phyloP scores from a whole-genome alignment of 2,329 filamentous ascomycete species.

The Aspergillus sp. region DNA sequence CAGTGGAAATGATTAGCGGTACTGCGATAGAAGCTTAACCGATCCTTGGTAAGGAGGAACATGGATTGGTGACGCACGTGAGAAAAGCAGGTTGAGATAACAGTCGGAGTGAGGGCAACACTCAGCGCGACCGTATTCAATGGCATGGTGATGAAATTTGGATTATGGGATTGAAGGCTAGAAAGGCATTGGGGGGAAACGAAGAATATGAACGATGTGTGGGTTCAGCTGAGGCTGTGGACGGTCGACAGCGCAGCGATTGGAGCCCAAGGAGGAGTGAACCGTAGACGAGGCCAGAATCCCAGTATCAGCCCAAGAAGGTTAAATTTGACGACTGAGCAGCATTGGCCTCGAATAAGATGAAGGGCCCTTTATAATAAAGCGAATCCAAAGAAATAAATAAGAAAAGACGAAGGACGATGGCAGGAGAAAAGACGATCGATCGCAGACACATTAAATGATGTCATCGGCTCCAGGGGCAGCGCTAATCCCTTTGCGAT shows the following conservation, averaged over 20 bases:
- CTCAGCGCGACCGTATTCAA: slow-evolving; percentile 79
- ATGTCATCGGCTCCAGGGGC: too few species aligned
- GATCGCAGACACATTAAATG: too few species aligned
- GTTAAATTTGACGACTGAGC: too few species aligned
- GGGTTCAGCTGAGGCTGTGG: too few species aligned
- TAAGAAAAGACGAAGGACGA: background rate
- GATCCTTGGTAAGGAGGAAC: background rate
- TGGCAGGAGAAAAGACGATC: background rate
- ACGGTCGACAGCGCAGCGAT: too few species aligned
- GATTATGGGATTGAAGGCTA: background rate
- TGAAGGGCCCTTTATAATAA: background rate
- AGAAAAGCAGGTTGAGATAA: slow-evolving; percentile 78
- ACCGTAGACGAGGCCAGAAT: too few species aligned
- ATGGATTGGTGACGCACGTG: slow-evolving; percentile 59
- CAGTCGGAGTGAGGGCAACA: slow-evolving; percentile 79
- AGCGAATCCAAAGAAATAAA: background rate
- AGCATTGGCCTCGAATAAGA: too few species aligned
- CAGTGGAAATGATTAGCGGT: background rate
- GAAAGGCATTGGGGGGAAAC: background rate
- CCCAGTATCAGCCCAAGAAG: too few species aligned
- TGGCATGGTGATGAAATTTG: slow-evolving; percentile 40
- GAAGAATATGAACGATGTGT: background rate
- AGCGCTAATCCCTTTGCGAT: too few species aligned
- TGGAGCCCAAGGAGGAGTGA: too few species aligned
- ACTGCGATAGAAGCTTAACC: too few species aligned